Evolutionary conservation across 352 stramenopile genomes (phyloP).

Genomic region (Phytophthora citricola): DNA sequence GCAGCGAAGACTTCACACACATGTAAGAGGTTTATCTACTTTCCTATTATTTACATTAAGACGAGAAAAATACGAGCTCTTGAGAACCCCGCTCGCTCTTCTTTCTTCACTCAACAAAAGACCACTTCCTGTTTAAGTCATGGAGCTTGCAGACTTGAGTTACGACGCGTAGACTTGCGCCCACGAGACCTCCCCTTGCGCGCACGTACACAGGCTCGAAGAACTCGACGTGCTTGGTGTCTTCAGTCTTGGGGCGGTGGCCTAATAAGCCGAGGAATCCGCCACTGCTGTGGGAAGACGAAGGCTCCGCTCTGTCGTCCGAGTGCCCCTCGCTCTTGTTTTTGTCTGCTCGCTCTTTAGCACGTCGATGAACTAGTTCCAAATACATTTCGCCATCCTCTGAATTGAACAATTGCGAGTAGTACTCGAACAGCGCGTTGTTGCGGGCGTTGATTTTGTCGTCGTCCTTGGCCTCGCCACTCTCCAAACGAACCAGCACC

Average conservation of each 20-base stretch:
- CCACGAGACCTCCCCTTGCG: conserved; percentile 27
- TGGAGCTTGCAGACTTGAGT: conserved; percentile 21
- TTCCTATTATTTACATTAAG: conserved; percentile 27
- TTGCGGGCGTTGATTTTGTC: conserved; percentile 53
- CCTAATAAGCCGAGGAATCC: conserved; percentile 49
- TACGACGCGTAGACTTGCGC: conserved; percentile 20
- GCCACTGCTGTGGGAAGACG: conserved; percentile 18
- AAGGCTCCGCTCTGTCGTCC: conserved; percentile 7
- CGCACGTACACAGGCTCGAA: conserved; percentile 57
- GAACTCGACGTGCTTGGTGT: conserved; percentile 60
- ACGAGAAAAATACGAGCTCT: conserved; percentile 7
- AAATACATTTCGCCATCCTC: conserved; percentile 64
- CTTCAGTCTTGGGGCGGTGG: conserved; percentile 25
- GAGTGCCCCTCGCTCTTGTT: conserved; percentile 30
- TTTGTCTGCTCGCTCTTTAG: conserved; percentile 33
- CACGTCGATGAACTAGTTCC: conserved; percentile 47
- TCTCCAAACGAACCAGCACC: conserved; percentile 60
- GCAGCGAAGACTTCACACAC: conserved; percentile 3
- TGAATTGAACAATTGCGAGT: conserved; percentile 72
- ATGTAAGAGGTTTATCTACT: conserved; percentile 12
- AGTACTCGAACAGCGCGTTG: conserved; percentile 67
- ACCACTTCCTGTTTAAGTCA: conserved; percentile 3
- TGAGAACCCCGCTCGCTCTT: neutral
- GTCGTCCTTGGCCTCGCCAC: conserved; percentile 54
- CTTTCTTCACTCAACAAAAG: conserved; percentile 20